These are phyloP conservation scores for Umbelopsis sp. DNA, from an alignment of 371 early-diverging fungal species.

Conservation along the genomic window DNA sequence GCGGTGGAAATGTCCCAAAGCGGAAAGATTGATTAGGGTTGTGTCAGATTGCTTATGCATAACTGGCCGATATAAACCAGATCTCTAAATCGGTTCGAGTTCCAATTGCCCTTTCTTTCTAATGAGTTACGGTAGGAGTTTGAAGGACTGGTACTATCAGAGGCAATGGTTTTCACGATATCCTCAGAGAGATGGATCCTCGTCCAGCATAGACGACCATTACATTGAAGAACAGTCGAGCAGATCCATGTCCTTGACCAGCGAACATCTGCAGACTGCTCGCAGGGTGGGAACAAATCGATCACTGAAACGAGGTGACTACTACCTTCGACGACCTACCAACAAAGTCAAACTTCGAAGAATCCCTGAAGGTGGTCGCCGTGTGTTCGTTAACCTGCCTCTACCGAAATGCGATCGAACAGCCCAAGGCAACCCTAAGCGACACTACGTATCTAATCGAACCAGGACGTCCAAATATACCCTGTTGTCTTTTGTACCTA, in stretches of 20 bases:
- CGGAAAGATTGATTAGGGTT: conserved; percentile 15
- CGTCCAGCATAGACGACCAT: neutral
- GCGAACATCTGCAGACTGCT: neutral
- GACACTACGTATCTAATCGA: conserved; percentile 60
- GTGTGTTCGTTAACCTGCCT: conserved; percentile 70
- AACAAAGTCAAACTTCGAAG: conserved; percentile 40
- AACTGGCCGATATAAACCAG: neutral
- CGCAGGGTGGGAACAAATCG: neutral
- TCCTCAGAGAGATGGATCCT: neutral
- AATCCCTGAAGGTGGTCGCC: conserved; percentile 46
- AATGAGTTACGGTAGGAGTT: neutral
- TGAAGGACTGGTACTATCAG: conserved; percentile 18
- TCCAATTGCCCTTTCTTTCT: neutral
- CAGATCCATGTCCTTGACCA: neutral
- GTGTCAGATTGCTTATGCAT: neutral
- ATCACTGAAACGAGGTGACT: neutral
- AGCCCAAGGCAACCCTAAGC: conserved; percentile 52
- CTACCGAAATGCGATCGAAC: conserved; percentile 60
- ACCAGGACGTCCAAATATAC: conserved; percentile 95
- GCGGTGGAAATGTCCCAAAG: neutral
- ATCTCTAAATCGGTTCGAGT: neutral
- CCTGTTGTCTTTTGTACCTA: conserved; percentile 88
- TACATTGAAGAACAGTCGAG: neutral
- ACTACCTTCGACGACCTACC: neutral
- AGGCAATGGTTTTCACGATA: neutral